These are phyloP conservation scores for Solanum neorickii DNA, from an alignment of 257 asterid genomes.

Conservation along the genomic window DNA sequence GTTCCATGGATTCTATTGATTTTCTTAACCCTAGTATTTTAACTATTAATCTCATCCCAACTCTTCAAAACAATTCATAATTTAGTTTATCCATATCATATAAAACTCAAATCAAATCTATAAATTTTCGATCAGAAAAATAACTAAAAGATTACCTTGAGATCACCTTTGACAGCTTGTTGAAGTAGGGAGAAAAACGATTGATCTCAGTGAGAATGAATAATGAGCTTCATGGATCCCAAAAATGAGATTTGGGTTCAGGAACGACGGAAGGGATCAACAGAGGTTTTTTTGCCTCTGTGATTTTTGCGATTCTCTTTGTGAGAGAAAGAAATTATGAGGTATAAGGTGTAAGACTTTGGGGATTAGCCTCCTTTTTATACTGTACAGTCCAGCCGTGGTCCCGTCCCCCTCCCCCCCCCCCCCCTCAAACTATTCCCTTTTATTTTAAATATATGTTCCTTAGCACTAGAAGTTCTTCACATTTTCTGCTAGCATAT, in stretches of 20 bases:
- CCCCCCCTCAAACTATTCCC: not conserved
- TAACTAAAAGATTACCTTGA: not conserved
- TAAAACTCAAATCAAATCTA: not conserved
- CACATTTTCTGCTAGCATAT: not conserved
- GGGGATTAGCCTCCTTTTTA: not conserved
- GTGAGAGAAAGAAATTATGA: not conserved
- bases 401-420: no score
- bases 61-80: not conserved
- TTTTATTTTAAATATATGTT: not conserved
- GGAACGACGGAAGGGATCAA: not conserved
- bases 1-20: not conserved
- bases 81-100: not conserved
- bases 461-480: not conserved
- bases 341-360: not conserved
- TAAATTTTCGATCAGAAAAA: not conserved
- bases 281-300: not conserved
- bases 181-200: not conserved
- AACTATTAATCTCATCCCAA: not conserved
- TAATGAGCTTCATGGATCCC: not conserved
- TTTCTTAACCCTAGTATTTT: not conserved
- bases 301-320: not conserved
- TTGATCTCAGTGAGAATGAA: not conserved
- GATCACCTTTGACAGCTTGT: not conserved
- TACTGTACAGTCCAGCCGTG: not conserved
- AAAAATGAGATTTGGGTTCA: not conserved